Evolutionary conservation across 805 yeast genomes (phyloP), one percentile per base, ranked within the genome.

Genomic region (Jamesozyma lodderae): DNA sequence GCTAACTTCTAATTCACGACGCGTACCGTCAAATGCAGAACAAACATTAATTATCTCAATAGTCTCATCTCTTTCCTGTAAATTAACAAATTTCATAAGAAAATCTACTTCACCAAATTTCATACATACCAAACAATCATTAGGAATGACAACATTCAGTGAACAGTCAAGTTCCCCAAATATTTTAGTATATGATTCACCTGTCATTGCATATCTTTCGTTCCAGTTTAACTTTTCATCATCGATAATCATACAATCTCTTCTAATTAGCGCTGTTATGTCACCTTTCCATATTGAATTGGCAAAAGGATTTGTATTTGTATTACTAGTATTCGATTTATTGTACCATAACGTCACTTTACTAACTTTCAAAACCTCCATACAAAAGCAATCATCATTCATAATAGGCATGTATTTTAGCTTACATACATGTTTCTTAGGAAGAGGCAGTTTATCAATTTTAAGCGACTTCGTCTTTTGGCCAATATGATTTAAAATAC

Each of bases 41-140:
- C 36, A 33, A 11, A 25, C 60, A 40, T 58, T 54, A 15, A 56
- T 72, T 6, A 70, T 55, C 23, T 62, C 63, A 28, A 78, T 67
- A 87, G 86, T 80, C 14, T 70, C 69, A 13, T 57, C 50, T 56
- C 72, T 59, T 29, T 76, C 82, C 18, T 57, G 55, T 15, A 55
- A 52, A 15, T 61, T 59, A 6, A 53, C 57, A 8, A 75, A 73
- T 46, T 62, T 59, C 48, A 40, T 28, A n/a, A 16, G 4, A n/a
- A 18, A 15, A 13, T 24, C 23, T 7, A 23, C 22, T 19, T 27
- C 30, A 13, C 16, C 23, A 21, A 13, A 15, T 13, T 32, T 18
- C 22, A 32, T 8, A 17, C 11, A 13, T 5, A 32, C 35, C 8
- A 32, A 10, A 22, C 17, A 9, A 17, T 15, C 19, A 15, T 32